Evolutionary conservation across 1,139 yeast species (phyloP).

Genomic region (Pichia sp.): DNA sequence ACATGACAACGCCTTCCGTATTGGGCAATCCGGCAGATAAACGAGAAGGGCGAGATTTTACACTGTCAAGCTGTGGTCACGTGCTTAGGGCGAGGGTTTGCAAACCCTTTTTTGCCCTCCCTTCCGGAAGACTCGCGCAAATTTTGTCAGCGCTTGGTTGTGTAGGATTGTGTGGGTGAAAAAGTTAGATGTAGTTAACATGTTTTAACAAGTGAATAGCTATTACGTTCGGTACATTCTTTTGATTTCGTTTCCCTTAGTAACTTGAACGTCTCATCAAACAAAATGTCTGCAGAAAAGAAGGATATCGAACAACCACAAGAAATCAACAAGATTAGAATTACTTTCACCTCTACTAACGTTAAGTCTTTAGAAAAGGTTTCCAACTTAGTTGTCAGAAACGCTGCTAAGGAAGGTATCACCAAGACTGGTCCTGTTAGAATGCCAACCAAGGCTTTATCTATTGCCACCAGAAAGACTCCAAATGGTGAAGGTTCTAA

Average conservation of each 20-base stretch:
- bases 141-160: too few relatives aligned
- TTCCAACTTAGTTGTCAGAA: slow-evolving; percentile 83
- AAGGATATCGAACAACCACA: slow-evolving; percentile 75
- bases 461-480: slow-evolving; percentile 99
- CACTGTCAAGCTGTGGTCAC: too few relatives aligned
- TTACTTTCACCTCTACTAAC: slow-evolving; percentile 98
- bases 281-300: slow-evolving; percentile 74
- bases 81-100: neutral
- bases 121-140: too few relatives aligned
- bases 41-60: too few relatives aligned
- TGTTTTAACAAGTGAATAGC: too few relatives aligned
- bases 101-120: too few relatives aligned
- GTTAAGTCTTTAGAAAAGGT: slow-evolving; percentile 97
- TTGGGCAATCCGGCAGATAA: too few relatives aligned
- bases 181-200: too few relatives aligned
- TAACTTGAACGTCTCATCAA: slow-evolving; percentile 33
- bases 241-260: slow-evolving; percentile 11
- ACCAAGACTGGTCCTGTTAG: slow-evolving; percentile 99
- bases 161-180: too few relatives aligned
- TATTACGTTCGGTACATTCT: neutral
- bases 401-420: slow-evolving; percentile 80
- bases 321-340: slow-evolving; percentile 96
- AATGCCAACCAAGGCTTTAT: slow-evolving; percentile 99
- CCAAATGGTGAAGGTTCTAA: slow-evolving; percentile 99
- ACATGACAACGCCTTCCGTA: too few relatives aligned